Evolutionary conservation across 2,329 filamentous ascomycete genomes (phyloP).

Genomic region (Pseudopithomyces maydicus): DNA sequence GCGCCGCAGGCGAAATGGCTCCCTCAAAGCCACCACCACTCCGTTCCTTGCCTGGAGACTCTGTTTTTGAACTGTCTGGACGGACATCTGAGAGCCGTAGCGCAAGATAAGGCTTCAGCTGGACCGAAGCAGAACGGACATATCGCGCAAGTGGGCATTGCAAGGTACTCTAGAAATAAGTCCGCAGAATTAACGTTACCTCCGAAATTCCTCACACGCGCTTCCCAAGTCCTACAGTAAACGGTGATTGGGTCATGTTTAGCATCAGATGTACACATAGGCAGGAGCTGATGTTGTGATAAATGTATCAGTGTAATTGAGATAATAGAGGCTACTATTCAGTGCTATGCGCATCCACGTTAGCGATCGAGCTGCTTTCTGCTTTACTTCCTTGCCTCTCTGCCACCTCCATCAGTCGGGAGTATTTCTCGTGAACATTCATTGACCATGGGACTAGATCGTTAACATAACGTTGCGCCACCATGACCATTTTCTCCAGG

Average conservation of each 20-base stretch:
- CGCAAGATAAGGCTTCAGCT: neutral
- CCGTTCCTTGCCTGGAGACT: neutral
- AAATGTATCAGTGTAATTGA: neutral
- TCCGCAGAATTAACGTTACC: neutral
- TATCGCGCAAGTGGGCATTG: neutral
- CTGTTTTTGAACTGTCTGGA: neutral
- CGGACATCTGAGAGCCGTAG: neutral
- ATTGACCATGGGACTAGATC: slow-evolving; percentile 16
- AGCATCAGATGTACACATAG: neutral
- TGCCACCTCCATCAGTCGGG: slow-evolving; percentile 10
- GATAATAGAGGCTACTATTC: neutral
- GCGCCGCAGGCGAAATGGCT: neutral
- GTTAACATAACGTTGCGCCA: slow-evolving; percentile 13
- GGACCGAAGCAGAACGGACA: neutral
- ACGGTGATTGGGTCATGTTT: neutral
- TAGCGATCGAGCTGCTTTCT: neutral
- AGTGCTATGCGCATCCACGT: neutral
- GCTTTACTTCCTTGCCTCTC: neutral
- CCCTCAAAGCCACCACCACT: neutral
- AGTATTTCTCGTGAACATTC: slow-evolving; percentile 19
- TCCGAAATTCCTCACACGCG: neutral
- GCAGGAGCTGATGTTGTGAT: neutral
- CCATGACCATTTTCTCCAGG: slow-evolving; percentile 10
- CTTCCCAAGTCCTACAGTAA: neutral
- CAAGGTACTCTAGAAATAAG: neutral